phyloP scores from a whole-genome alignment of 2,329 filamentous ascomycete species.

The Exserohilum rostratum region DNA sequence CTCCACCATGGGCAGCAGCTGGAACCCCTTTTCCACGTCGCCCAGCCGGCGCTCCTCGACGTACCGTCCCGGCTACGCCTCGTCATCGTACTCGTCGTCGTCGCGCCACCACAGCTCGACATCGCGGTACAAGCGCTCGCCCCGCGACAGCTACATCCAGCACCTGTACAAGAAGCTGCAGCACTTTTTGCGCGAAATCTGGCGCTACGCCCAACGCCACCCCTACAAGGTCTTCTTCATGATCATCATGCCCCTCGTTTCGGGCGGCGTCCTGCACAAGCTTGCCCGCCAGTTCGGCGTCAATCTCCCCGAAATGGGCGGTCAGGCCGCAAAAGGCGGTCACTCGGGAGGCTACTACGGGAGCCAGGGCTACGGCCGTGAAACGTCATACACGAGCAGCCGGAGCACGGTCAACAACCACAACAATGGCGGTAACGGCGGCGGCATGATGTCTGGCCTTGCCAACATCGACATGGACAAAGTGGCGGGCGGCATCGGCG shows the following conservation, averaged over 20 bases:
- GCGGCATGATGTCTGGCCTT: conserved; percentile 32
- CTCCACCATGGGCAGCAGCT: conserved; percentile 39
- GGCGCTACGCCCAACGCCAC: conserved; percentile 78
- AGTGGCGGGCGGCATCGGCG: conserved; percentile 49
- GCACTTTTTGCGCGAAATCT: conserved; percentile 80
- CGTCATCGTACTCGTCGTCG: conserved; percentile 36
- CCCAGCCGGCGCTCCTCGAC: conserved; percentile 28
- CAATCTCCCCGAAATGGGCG: conserved; percentile 66
- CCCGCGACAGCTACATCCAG: conserved; percentile 78
- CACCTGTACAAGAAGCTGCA: conserved; percentile 77
- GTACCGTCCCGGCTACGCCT: conserved; percentile 39
- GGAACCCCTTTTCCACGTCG: conserved; percentile 42
- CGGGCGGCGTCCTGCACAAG: conserved; percentile 79
- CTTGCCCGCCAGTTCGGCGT: conserved; percentile 81
- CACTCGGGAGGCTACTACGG: conserved; percentile 52
- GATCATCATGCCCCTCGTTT: conserved; percentile 85
- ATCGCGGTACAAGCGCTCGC: conserved; percentile 77
- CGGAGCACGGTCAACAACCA: conserved; percentile 35
- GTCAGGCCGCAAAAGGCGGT: conserved; percentile 31
- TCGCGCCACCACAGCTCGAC: conserved; percentile 58
- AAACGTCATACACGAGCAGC: conserved; percentile 15
- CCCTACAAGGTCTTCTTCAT: conserved; percentile 90
- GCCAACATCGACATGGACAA: conserved; percentile 41
- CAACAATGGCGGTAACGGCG: conserved; percentile 28
- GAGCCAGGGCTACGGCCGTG: conserved; percentile 51